These are phyloP conservation scores for Taxillus chinensis DNA, from an alignment of 164 flowering plant genomes.

Conservation along the genomic window DNA sequence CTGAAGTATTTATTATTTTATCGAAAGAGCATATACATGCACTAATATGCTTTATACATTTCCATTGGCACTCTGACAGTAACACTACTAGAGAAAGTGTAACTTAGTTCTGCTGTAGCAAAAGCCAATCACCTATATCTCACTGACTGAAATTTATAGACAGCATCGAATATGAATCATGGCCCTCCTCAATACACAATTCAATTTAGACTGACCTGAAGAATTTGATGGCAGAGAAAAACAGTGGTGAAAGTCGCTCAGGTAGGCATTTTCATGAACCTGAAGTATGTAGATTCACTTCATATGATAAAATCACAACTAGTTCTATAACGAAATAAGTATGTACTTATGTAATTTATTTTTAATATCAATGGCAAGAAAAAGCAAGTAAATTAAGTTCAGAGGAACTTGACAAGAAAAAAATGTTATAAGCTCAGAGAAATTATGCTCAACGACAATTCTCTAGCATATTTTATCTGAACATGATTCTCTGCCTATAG, in stretches of 20 bases:
- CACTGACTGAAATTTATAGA: no score
- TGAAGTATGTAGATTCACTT: conserved; percentile 25
- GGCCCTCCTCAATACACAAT: neutral
- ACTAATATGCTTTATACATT: no score
- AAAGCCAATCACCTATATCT: no score
- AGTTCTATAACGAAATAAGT: neutral
- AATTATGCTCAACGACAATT: neutral
- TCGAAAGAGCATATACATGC: no score
- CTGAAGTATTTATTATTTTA: no score
- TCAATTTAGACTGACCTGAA: conserved; percentile 35
- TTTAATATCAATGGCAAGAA: neutral
- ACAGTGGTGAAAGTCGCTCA: conserved; percentile 90
- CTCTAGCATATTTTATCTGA: neutral
- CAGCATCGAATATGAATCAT: no score
- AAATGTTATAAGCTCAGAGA: neutral
- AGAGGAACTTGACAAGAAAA: neutral
- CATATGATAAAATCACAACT: neutral
- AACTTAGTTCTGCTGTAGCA: no score
- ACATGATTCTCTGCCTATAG: neutral
- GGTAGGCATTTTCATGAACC: conserved; percentile 98
- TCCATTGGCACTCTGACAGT: no score
- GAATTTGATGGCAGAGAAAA: conserved; percentile 68
- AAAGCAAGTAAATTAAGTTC: neutral
- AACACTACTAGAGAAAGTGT: no score
- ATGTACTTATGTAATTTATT: neutral